Evolutionary conservation across 345 rosid genomes (phyloP).

Genomic region (Eucalyptus cloeziana): DNA sequence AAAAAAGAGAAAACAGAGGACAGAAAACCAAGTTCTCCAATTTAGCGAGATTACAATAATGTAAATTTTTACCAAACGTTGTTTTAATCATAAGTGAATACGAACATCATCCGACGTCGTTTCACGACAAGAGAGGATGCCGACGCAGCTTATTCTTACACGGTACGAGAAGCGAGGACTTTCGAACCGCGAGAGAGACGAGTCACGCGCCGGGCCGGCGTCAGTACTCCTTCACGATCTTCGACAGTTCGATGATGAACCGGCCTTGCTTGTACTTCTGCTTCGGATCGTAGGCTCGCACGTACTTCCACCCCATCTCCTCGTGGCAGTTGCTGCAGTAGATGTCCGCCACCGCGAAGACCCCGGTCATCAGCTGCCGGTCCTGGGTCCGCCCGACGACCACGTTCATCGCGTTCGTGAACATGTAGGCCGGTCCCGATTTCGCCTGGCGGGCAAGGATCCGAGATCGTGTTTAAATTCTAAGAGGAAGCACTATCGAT

Average conservation of each 20-base stretch:
- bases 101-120: not conserved
- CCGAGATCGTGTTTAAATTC: not conserved
- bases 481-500: not conserved
- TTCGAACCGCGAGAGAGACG: not conserved
- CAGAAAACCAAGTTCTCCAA: not conserved
- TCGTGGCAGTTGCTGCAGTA: constrained; percentile 52
- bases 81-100: not conserved
- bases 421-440: constrained; percentile 62
- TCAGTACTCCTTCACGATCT: constrained; percentile 68
- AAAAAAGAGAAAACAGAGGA: not conserved
- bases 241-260: constrained; percentile 61
- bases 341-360: constrained; percentile 60
- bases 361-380: constrained; percentile 49
- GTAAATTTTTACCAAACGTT: not conserved
- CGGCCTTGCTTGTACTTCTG: constrained; percentile 85
- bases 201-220: not conserved
- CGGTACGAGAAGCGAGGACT: not conserved
- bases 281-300: constrained; percentile 47
- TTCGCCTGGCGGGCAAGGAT: constrained; percentile 27
- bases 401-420: constrained; percentile 66
- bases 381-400: constrained; percentile 48
- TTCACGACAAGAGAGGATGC: not conserved
- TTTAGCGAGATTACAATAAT: not conserved
- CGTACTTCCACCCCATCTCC: constrained; percentile 80
- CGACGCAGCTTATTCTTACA: not conserved